Percentiles rank a stretch among this genome's conserved stretches.
These are phyloP conservation scores for Colletotrichum acutatum DNA, from an alignment of 2,329 filamentous ascomycete genomes.

Conservation along the genomic window DNA sequence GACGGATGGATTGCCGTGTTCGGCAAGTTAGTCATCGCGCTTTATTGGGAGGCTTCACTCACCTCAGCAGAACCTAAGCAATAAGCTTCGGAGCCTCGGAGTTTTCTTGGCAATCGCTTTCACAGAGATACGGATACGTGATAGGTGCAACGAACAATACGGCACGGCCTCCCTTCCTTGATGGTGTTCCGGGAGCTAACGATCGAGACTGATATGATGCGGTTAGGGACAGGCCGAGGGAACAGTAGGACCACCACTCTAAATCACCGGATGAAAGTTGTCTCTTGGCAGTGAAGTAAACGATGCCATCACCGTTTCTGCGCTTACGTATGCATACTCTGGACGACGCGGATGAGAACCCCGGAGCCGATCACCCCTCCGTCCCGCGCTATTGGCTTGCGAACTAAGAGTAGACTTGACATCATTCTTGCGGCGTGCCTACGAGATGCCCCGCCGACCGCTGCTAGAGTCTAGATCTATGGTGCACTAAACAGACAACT, in stretches of 20 bases:
- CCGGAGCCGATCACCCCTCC: background rate
- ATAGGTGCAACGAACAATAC: background rate
- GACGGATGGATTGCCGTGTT: background rate
- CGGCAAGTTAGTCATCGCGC: background rate
- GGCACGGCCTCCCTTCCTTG: background rate
- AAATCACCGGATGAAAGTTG: background rate
- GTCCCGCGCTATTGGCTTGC: background rate
- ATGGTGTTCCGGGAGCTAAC: background rate
- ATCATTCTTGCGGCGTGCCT: background rate
- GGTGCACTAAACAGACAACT: background rate
- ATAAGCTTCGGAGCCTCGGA: background rate
- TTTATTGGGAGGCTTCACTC: background rate
- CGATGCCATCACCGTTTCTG: background rate
- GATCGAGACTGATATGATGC: background rate
- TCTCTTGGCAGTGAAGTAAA: background rate
- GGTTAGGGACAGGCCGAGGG: background rate
- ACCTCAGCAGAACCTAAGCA: background rate
- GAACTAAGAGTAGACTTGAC: background rate
- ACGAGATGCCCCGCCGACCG: background rate
- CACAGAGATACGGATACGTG: background rate
- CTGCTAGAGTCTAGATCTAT: background rate
- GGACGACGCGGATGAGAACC: background rate
- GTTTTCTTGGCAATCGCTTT: background rate
- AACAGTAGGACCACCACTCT: slow-evolving; percentile 2
- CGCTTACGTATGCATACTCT: too few species aligned